phyloP scores from a whole-genome alignment of 495 filamentous ascomycete genomes.

The Neurospora sp. region DNA sequence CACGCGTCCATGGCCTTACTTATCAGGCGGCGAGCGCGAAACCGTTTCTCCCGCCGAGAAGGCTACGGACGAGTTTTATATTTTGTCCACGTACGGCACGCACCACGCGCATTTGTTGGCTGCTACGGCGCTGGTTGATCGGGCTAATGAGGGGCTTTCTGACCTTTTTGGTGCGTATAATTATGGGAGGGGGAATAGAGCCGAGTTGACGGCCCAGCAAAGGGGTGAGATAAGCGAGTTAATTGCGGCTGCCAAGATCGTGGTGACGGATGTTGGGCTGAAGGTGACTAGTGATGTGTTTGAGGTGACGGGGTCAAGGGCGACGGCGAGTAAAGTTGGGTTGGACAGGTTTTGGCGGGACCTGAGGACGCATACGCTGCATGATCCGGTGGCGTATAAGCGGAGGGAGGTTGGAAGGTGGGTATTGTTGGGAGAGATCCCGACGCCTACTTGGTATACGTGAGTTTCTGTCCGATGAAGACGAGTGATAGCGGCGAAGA shows the following conservation, averaged over 20 bases:
- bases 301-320: conserved; percentile 46
- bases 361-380: conserved; percentile 48
- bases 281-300: conserved; percentile 47
- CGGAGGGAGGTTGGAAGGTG: conserved; percentile 46
- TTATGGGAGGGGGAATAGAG: conserved; percentile 12
- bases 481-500: background rate
- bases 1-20: conserved; percentile 46
- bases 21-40: conserved; percentile 36
- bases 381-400: conserved; percentile 56
- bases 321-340: conserved; percentile 42
- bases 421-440: conserved; percentile 40
- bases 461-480: background rate
- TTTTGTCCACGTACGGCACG: conserved; percentile 50
- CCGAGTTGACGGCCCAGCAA: conserved; percentile 29
- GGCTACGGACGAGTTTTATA: conserved; percentile 51
- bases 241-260: conserved; percentile 50
- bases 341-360: conserved; percentile 54
- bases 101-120: conserved; percentile 49
- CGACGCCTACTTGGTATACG: conserved; percentile 51
- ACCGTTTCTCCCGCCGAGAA: conserved; percentile 6
- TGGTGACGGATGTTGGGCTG: conserved; percentile 47
- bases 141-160: conserved; percentile 36
- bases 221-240: conserved; percentile 49
- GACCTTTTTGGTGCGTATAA: conserved; percentile 29
- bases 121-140: conserved; percentile 44